A percentile compares a stretch with the other conserved stretches of the same genome.
phyloP scores from a whole-genome alignment of 169 alveolate genomes.

The Plasmodium yoelii region DNA sequence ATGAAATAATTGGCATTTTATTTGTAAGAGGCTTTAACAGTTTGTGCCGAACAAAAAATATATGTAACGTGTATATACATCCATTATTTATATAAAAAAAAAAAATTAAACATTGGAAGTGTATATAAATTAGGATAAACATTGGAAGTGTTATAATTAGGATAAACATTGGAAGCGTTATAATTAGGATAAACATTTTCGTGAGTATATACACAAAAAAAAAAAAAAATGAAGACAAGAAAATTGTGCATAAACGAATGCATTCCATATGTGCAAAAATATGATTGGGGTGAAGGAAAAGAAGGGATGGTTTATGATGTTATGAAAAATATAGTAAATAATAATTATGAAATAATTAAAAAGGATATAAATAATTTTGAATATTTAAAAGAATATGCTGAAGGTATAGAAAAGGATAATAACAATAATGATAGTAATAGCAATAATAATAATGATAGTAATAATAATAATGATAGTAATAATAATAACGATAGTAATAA shows the following conservation, averaged over 20 bases:
- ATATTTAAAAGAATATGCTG: conserved; percentile 26
- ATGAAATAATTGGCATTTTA: too few relatives aligned
- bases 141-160: too few relatives aligned
- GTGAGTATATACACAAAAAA: too few relatives aligned
- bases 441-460: neutral
- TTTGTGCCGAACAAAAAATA: too few relatives aligned
- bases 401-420: conserved; percentile 5
- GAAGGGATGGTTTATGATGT: conserved; percentile 63
- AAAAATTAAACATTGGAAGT: too few relatives aligned
- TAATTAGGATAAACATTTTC: too few relatives aligned
- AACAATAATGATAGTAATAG: neutral
- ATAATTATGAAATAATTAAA: conserved; percentile 38
- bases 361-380: conserved; percentile 31
- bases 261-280: conserved; percentile 60
- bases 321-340: conserved; percentile 48
- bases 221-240: conserved; percentile 19
- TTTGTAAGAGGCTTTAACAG: too few relatives aligned
- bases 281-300: conserved; percentile 64
- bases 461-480: neutral
- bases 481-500: neutral
- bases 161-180: too few relatives aligned
- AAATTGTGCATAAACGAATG: conserved; percentile 63
- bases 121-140: too few relatives aligned
- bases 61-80: too few relatives aligned
- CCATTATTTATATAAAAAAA: too few relatives aligned